phyloP scores from a whole-genome alignment of 2,329 filamentous ascomycete species.

The Ophiocordyceps camponoti-floridani region DNA sequence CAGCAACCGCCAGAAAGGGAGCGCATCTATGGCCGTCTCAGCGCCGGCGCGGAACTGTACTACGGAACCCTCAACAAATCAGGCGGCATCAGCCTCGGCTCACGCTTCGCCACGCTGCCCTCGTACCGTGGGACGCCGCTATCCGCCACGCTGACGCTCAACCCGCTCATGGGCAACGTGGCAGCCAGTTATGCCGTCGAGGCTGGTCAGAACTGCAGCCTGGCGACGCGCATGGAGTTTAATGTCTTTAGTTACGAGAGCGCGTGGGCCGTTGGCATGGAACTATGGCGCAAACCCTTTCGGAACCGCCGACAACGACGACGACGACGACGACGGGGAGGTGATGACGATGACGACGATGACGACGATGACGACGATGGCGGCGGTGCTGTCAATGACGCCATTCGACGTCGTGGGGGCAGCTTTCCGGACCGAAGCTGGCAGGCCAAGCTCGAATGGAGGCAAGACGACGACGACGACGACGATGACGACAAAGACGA shows the following conservation, averaged over 20 bases:
- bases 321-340: neutral
- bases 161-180: conserved; percentile 86
- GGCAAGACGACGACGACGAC: neutral
- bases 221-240: conserved; percentile 87
- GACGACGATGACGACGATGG: neutral
- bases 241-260: conserved; percentile 98
- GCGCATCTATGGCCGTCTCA: conserved; percentile 64
- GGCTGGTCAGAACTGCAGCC: conserved; percentile 62
- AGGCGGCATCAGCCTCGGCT: conserved; percentile 73
- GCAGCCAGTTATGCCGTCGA: conserved; percentile 84
- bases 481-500: conserved; percentile 33
- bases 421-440: conserved; percentile 20
- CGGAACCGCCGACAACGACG: conserved; percentile 11
- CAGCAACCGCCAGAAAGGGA: conserved; percentile 25
- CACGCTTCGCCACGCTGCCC: conserved; percentile 77
- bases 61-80: conserved; percentile 92
- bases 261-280: conserved; percentile 77
- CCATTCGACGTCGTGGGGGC: too few relatives aligned
- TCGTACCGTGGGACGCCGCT: conserved; percentile 71
- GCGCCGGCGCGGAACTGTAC: conserved; percentile 82
- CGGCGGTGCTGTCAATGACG: neutral
- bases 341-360: neutral
- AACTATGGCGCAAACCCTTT: conserved; percentile 63
- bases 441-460: conserved; percentile 33
- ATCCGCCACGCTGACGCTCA: conserved; percentile 82